Evolutionary conservation across 805 yeast genomes (phyloP), one percentile per base, ranked within the genome.

Genomic region (Candida schatavii): DNA sequence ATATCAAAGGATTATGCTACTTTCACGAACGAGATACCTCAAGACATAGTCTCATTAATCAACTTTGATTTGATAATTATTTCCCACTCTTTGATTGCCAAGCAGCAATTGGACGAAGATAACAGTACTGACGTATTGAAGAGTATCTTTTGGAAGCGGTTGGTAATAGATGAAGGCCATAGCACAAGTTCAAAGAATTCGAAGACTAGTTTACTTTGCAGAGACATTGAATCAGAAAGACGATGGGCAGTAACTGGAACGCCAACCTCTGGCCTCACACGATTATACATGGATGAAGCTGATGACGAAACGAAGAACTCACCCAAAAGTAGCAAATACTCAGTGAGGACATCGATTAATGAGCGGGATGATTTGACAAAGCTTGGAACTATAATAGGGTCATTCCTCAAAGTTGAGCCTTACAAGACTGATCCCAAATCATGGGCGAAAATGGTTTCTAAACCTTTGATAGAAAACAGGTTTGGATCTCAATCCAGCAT

Each of bases 241-340:
- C 70, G 77, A 45, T 83, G 90, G 90, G 80, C 82, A 0, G 86
- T 83, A 1, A 79, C 85, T 0, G 89, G 90, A 23, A 83, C 90
- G 0, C 89, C 89, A 3, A 83, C 88, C 0, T 73, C 85, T 0
- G 90, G 90, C 0, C 61, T 83, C 40, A 81, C 88, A 0, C 72
- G 71, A 34, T 54, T 80, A 5, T 76, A 78, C 47, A 73, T 81
- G 68, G 68, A 68, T 39, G 70, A 70, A 39, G 55, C 53, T 19
- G 52, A 54, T 13, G 45, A 43, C 17, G 49, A 43, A 7, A 15
- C 18, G 23, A 13, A 37, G 39, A 51, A 51, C 23, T 62, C 64
- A 37, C 72, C 80, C 3, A 76, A 73, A 45, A 69, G 11, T 14
- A 51, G 52, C 22, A 62, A 66, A 37, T 79, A 79, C 50, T 63